Conservation (phyloP, 768 basidiomycete species). For the Tylopilus sp. region DNA sequence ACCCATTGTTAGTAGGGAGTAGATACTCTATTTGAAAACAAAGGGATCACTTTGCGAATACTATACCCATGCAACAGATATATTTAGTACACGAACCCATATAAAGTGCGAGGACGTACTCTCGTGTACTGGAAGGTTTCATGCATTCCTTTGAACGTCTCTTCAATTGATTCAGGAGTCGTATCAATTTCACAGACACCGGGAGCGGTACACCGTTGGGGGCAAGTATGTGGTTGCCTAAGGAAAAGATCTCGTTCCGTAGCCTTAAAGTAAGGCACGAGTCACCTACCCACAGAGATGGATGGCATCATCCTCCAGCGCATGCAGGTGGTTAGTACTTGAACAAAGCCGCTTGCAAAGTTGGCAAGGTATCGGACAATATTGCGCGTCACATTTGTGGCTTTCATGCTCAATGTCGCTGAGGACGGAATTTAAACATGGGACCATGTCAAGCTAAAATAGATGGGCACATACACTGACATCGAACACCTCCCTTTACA, state of each 20-base stretch:
- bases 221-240: conserved; percentile 48
- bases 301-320: conserved; percentile 33
- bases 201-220: conserved; percentile 37
- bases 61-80: conserved; percentile 26
- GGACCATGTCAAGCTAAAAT: background rate
- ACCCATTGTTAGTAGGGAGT: background rate
- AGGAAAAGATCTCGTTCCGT: conserved; percentile 7
- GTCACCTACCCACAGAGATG: conserved; percentile 58
- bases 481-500: conserved; percentile 44
- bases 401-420: conserved; percentile 46
- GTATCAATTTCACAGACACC: conserved; percentile 61
- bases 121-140: conserved; percentile 64
- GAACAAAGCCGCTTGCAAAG: conserved; percentile 54
- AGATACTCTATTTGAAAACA: background rate
- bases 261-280: background rate
- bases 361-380: conserved; percentile 52
- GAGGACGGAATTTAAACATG: background rate
- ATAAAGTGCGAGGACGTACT: conserved; percentile 28
- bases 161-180: conserved; percentile 53
- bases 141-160: conserved; percentile 56
- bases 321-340: conserved; percentile 49
- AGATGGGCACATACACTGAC: conserved; percentile 34
- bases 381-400: conserved; percentile 48
- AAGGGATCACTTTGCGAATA: conserved; percentile 54
- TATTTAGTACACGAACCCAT: background rate